These are phyloP conservation scores for Cladorrhinum samala DNA, from an alignment of 495 filamentous ascomycete genomes.

Conservation along the genomic window DNA sequence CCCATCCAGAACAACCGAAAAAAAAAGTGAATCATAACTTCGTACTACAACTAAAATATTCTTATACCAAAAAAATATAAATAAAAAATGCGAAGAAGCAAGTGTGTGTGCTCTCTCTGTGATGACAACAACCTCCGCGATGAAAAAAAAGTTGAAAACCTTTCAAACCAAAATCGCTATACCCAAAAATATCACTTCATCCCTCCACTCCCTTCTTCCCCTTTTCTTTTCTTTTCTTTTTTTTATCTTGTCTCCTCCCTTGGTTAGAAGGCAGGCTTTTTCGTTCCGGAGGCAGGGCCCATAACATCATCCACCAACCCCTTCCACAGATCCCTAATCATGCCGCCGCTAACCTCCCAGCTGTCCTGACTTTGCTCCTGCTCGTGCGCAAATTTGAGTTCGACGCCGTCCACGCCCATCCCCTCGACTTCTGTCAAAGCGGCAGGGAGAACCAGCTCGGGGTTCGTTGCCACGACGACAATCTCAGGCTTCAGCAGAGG, in stretches of 20 bases:
- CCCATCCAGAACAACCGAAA: no score
- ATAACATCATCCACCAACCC: conserved; percentile 41
- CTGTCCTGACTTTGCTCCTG: conserved; percentile 12
- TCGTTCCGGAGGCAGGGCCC: no score
- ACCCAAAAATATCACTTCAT: no score
- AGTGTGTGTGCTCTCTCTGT: neutral
- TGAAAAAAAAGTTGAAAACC: no score
- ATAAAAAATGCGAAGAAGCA: neutral
- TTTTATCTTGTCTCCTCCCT: neutral
- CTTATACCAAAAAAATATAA: neutral
- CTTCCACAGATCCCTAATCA: conserved; percentile 41
- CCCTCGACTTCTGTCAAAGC: conserved; percentile 41
- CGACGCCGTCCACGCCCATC: conserved; percentile 43
- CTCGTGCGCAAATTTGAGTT: conserved; percentile 38
- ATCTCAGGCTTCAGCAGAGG: conserved; percentile 32
- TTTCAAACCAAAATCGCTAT: no score
- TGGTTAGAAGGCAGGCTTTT: neutral
- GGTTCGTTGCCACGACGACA: conserved; percentile 39
- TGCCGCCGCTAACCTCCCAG: conserved; percentile 28
- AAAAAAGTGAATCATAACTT: no score
- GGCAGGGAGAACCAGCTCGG: conserved; percentile 34
- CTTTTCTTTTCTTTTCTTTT: no score
- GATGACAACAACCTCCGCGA: no score
- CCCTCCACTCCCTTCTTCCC: no score
- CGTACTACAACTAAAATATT: no score